Evolutionary conservation across 2,329 filamentous ascomycete species (phyloP), one percentile per base, ranked within the genome.

Genomic region (Claviceps arundinis): DNA sequence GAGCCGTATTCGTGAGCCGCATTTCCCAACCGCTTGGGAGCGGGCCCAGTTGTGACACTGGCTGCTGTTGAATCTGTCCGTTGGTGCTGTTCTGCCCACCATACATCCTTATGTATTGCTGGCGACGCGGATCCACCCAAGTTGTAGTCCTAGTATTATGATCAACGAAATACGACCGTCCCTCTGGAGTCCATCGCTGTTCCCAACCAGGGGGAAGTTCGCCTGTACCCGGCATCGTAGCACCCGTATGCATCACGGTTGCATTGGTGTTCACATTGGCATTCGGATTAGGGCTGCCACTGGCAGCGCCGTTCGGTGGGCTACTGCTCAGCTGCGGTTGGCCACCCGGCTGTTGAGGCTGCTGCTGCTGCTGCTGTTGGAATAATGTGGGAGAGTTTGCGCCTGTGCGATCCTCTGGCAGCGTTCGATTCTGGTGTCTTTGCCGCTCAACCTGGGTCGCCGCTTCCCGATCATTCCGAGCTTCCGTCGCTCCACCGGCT

Each of bases 91-190:
- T 93, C 61, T 91, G 87, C 2, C 90, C 91, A 37, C 80, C 80
- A 65, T 98, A 98, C 87, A 97, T 96, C 54, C 93, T 80, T 55
- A 98, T 97, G 70, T 96, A 98, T 68, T 98, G 93, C 70, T 97
- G 93, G 56, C 93, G 84, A 60, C 93, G 84, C 34, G 93, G 93
- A 66, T 98, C 93, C 16, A 98, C 93, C 93, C 93, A 98, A 1
- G 93, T 97, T 0, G 93, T 98, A 1, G 93, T 97, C 58, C 93
- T 82, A 9, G 93, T 97, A 66, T 97, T 98, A 70, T 98, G 93
- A 66, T 98, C 93, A 48, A 98, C 93, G 68, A 96, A 98, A 70
- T 98, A 98, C 8, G 91, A 80, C 49, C 93, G 82, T 30, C 91
- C 90, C 73, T 98, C 93, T 0, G 93, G 91, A 0, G 93, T 98